These are phyloP conservation scores for Ceratobasidium sp. DNA, from an alignment of 1,284 basidiomycete genomes.

Conservation along the genomic window DNA sequence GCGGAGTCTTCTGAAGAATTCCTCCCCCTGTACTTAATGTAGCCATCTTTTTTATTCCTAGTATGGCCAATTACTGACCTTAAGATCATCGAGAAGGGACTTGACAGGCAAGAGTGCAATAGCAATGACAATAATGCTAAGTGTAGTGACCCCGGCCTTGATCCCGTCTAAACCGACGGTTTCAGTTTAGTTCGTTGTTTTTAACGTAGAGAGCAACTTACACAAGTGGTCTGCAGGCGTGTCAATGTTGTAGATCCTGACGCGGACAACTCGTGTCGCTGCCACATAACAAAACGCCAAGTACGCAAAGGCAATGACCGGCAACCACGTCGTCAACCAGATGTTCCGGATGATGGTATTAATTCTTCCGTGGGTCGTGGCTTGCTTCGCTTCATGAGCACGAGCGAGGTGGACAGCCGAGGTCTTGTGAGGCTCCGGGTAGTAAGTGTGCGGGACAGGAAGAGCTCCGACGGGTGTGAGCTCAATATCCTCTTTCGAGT, in stretches of 20 bases:
- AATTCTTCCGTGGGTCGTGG: background rate
- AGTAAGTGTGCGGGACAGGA: background rate
- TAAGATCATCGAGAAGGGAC: slow-evolving; percentile 58
- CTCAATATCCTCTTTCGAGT: slow-evolving; percentile 36
- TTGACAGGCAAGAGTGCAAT: slow-evolving; percentile 38
- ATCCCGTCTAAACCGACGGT: slow-evolving; percentile 14
- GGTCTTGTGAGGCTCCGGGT: slow-evolving; percentile 20
- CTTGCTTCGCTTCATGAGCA: background rate
- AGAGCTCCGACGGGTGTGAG: background rate
- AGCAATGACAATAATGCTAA: slow-evolving; percentile 34
- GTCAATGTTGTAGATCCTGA: slow-evolving; percentile 29
- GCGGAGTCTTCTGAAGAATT: slow-evolving; percentile 36
- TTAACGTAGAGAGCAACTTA: background rate
- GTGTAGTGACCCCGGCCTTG: slow-evolving; percentile 40
- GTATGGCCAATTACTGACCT: slow-evolving; percentile 47
- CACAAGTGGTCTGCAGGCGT: slow-evolving; percentile 28
- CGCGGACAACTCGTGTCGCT: slow-evolving; percentile 27
- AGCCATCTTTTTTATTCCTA: background rate
- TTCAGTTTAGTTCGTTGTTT: background rate
- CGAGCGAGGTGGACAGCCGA: slow-evolving; percentile 22
- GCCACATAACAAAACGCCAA: slow-evolving; percentile 33
- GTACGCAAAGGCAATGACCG: slow-evolving; percentile 20
- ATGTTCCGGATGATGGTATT: slow-evolving; percentile 12
- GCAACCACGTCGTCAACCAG: slow-evolving; percentile 35
- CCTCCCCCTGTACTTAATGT: slow-evolving; percentile 16